Base-by-base conservation (phyloP, 805 yeast species). In the Lachancea nothofagi region DNA sequence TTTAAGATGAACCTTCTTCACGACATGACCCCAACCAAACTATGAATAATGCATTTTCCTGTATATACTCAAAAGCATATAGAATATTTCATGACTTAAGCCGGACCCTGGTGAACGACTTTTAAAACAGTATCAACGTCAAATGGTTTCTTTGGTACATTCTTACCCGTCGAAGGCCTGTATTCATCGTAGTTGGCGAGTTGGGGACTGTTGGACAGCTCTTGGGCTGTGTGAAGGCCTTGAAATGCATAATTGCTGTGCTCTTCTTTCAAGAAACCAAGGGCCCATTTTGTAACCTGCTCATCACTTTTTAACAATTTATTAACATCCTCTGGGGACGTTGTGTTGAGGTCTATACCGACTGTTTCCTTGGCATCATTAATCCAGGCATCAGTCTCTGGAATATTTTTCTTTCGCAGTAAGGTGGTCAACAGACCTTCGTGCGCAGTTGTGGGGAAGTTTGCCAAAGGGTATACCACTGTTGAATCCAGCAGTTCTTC, bases 371-470 rank as follows among this genome's bases (percentile, higher is more conserved):
- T 62, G 1, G 75, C 75, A 15, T 65, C 60, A 24, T 70, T 69
- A 6, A 88, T 74, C 97, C 97, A 90, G 33, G 77, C 83, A 37
- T 79, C 84, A 2, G 90, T 95, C 46, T 89, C 97, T 0, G 98
- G 97, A 8, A 85, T 66, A 36, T 82, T 81, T 57, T 89, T 90
- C 58, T 89, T 93, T 43, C 97, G 72, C 44, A 93, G 61, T 44
- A 93, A 66, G 0, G 97, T 88, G 0, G 95, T 83, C 36, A 89
- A 64, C 25, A 93, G 69, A 2, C 87, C 84, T 52, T 84, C 89
- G 47, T 85, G 89, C 31, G 85, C 83, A 1, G 86, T 75, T 0
- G 94, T 77, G 7, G 97, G 97, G 57, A 90, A 93, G 15, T 74
- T 72, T 0, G 89, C 82, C 39, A 85, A 66, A 1, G 98, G 98